phyloP scores from a whole-genome alignment of 148 eudicot genomes.

The Camellia sinensis region DNA sequence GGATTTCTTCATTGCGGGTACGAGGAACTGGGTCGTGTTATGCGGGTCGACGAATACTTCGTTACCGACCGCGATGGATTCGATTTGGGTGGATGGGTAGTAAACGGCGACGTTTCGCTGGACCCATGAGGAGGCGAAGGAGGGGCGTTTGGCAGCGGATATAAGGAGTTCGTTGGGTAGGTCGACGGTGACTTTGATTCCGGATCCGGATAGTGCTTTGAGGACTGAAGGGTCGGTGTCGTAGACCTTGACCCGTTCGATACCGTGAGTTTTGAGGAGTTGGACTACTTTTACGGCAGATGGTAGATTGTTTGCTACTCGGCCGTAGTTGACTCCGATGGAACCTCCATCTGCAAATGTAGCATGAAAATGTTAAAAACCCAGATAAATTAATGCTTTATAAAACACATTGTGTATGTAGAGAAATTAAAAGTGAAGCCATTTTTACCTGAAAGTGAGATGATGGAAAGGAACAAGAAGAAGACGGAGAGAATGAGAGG shows the following conservation, averaged over 20 bases:
- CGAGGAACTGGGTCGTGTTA: constrained; percentile 56
- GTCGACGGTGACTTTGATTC: constrained; percentile 60
- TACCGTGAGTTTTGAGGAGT: constrained; percentile 54
- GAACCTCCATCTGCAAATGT: constrained; percentile 55
- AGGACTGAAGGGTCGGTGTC: constrained; percentile 85
- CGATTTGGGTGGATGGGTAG: constrained; percentile 65
- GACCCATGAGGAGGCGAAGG: constrained; percentile 67
- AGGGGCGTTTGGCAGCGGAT: constrained; percentile 45
- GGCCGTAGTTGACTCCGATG: constrained; percentile 86
- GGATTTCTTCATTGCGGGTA: constrained; percentile 75
- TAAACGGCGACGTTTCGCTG: constrained; percentile 51
- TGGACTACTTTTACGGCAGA: constrained; percentile 57
- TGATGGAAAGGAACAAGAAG: constrained; percentile 19
- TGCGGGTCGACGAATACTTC: constrained; percentile 80
- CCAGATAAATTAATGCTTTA: neutral
- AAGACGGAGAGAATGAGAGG: constrained; percentile 5
- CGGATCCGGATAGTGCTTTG: constrained; percentile 48
- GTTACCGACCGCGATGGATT: constrained; percentile 78
- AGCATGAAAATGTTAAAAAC: neutral
- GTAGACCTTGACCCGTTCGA: constrained; percentile 71
- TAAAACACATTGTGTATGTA: neutral
- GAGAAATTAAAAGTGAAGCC: neutral
- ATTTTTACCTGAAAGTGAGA: constrained; percentile 28
- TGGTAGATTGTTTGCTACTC: constrained; percentile 80
- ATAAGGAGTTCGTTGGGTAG: constrained; percentile 78